phyloP scores from a whole-genome alignment of 139 green algal genomes.

The Chlamydomonas applanata region DNA sequence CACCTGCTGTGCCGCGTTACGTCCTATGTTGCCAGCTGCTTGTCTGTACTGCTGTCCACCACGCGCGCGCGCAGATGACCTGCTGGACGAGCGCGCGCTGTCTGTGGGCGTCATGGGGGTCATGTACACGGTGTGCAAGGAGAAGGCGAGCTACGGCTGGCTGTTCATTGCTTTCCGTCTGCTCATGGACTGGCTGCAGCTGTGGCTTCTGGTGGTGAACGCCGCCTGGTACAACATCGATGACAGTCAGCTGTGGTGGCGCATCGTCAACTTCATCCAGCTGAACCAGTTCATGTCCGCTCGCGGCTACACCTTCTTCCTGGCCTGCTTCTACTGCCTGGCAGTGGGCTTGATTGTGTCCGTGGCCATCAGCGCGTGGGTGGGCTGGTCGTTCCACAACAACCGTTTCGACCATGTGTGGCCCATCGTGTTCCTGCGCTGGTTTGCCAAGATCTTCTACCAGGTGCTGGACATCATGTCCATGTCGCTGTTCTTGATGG shows the following conservation, averaged over 20 bases:
- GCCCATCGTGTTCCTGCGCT: constrained; percentile 30
- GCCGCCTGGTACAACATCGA: constrained; percentile 14
- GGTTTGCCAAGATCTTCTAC: constrained; percentile 29
- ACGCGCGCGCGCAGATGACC: no score
- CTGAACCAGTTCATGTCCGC: constrained; percentile 12
- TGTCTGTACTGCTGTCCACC: no score
- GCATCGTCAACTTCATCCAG: constrained; percentile 19
- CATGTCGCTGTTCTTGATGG: constrained; percentile 26
- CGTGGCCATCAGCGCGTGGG: constrained; percentile 10
- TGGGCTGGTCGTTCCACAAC: constrained; percentile 16
- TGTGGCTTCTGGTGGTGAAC: constrained; percentile 19
- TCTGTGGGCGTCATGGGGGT: no score
- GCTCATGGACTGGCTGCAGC: constrained; percentile 8
- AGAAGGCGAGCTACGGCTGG: not conserved
- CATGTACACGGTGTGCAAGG: constrained; percentile 6
- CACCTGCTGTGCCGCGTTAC: no score
- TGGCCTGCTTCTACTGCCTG: constrained; percentile 11
- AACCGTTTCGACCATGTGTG: constrained; percentile 28
- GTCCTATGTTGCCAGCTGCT: no score
- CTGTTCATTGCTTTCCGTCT: not conserved
- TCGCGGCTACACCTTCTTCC: constrained; percentile 18
- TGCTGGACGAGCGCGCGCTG: no score
- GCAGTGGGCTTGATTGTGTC: not conserved
- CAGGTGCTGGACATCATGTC: constrained; percentile 34
- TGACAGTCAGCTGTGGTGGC: constrained; percentile 1